phyloP scores from a whole-genome alignment of 208 protist species.

The Crithidia sp. region DNA sequence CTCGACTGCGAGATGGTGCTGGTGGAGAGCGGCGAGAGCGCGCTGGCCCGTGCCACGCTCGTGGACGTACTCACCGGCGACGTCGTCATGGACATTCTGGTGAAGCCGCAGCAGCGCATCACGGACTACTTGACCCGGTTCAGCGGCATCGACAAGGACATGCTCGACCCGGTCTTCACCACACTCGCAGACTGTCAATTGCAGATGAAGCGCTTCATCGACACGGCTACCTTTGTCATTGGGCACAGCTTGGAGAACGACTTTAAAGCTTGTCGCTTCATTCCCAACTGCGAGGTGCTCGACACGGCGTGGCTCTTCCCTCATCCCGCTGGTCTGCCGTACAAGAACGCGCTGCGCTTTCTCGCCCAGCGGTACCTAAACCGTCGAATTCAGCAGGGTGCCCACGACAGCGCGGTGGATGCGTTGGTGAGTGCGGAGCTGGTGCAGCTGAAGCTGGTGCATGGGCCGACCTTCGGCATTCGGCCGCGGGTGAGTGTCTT shows the following conservation, averaged over 20 bases:
- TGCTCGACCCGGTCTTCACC: conserved; percentile 69
- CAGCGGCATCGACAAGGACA: conserved; percentile 88
- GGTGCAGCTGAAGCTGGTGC: conserved; percentile 78
- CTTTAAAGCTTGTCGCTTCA: conserved; percentile 85
- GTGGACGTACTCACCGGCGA: conserved; percentile 63
- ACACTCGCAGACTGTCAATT: conserved; percentile 79
- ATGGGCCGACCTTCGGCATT: conserved; percentile 81
- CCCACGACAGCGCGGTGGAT: conserved; percentile 89
- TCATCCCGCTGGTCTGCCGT: conserved; percentile 81
- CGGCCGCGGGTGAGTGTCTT: conserved; percentile 66
- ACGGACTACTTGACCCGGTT: conserved; percentile 91
- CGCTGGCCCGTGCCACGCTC: conserved; percentile 86
- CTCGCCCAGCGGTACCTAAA: conserved; percentile 83
- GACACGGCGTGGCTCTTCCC: conserved; percentile 92
- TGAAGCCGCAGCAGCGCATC: conserved; percentile 76
- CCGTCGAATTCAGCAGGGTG: conserved; percentile 83
- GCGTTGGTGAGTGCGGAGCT: conserved; percentile 82
- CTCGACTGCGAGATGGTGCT: conserved; percentile 95
- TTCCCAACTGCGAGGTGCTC: conserved; percentile 85
- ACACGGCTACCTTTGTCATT: conserved; percentile 84
- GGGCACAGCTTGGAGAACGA: conserved; percentile 96
- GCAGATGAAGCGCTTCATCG: conserved; percentile 59
- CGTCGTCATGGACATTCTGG: conserved; percentile 87
- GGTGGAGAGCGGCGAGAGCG: conserved; percentile 46
- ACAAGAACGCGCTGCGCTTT: conserved; percentile 84